Percentiles rank a stretch among this genome's conserved stretches.
Conservation (phyloP, 192 early-diverging fungal species). For the Phlyctochytrium planicorne region DNA sequence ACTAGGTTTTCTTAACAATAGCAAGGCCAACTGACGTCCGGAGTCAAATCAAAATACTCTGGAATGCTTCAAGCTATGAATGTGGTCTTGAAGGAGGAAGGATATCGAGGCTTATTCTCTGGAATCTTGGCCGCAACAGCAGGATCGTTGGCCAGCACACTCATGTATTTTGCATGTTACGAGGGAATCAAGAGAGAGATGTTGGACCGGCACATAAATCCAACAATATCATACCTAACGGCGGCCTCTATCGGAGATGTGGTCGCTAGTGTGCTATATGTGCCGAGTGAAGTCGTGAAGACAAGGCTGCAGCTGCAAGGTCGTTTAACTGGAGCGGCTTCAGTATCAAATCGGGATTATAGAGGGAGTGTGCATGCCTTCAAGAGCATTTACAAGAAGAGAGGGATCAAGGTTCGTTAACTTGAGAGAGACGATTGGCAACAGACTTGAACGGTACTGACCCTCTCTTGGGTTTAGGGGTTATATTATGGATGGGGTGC, state of each 20-base stretch:
- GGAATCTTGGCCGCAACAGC: constrained; percentile 33
- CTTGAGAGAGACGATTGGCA: too few species aligned
- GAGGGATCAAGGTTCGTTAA: constrained; percentile 12
- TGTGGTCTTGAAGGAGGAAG: constrained; percentile 33
- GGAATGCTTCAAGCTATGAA: constrained; percentile 25
- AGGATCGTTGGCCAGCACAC: constrained; percentile 34
- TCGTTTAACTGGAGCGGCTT: constrained; percentile 69
- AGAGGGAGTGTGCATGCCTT: constrained; percentile 65
- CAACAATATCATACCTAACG: constrained; percentile 21
- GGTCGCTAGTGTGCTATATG: constrained; percentile 29
- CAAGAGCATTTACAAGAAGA: not conserved
- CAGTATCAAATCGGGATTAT: constrained; percentile 77
- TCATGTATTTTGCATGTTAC: constrained; percentile 40
- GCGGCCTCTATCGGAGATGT: constrained; percentile 31
- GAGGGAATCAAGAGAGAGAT: constrained; percentile 34
- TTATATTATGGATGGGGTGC: constrained; percentile 43
- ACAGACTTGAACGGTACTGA: not conserved
- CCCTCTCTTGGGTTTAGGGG: constrained; percentile 33
- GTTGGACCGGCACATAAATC: constrained; percentile 16
- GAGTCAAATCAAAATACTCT: constrained; percentile 17
- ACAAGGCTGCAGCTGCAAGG: constrained; percentile 91
- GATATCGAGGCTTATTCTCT: constrained; percentile 30
- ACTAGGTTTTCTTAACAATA: too few species aligned
- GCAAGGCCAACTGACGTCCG: constrained; percentile 19
- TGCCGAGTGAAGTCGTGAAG: constrained; percentile 63